Evolutionary conservation across 1,139 yeast species (phyloP).

Genomic region (Nakaseomyces kungkrabaensis): DNA sequence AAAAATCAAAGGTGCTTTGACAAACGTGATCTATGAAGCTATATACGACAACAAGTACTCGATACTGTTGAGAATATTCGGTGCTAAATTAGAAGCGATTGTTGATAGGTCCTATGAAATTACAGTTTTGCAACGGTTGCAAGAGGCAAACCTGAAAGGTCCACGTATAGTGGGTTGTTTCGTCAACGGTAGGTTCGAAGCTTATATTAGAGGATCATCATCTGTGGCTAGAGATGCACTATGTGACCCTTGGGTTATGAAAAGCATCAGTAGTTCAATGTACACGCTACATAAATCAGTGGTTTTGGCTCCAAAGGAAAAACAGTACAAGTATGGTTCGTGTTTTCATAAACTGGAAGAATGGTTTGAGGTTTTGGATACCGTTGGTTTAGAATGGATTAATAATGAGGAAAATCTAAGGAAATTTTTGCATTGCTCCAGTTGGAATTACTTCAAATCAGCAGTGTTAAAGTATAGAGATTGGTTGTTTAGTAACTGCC

Average conservation of each 20-base stretch:
- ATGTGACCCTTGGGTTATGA: slow-evolving; percentile 35
- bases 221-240: slow-evolving; percentile 55
- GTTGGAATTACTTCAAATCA: slow-evolving; percentile 40
- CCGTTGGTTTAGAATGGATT: slow-evolving; percentile 24
- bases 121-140: slow-evolving; percentile 53
- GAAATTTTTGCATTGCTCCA: slow-evolving; percentile 38
- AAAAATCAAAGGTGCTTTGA: slow-evolving; percentile 63
- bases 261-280: not conserved
- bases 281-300: not conserved
- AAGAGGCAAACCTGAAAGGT: slow-evolving; percentile 57
- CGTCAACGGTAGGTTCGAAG: slow-evolving; percentile 84
- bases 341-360: slow-evolving; percentile 60
- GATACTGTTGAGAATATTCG: slow-evolving; percentile 68
- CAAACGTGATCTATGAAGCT: slow-evolving; percentile 57
- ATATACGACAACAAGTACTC: slow-evolving; percentile 15
- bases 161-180: slow-evolving; percentile 78
- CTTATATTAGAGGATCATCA: slow-evolving; percentile 58
- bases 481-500: slow-evolving; percentile 55
- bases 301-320: not conserved
- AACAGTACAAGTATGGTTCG: slow-evolving; percentile 16
- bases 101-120: slow-evolving; percentile 76
- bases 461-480: slow-evolving; percentile 42
- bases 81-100: slow-evolving; percentile 74
- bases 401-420: slow-evolving; percentile 29
- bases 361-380: slow-evolving; percentile 57